Evolutionary conservation across 202 grass and related monocot species (phyloP), one percentile per base, ranked within the genome.

Genomic region (Setaria italica): DNA sequence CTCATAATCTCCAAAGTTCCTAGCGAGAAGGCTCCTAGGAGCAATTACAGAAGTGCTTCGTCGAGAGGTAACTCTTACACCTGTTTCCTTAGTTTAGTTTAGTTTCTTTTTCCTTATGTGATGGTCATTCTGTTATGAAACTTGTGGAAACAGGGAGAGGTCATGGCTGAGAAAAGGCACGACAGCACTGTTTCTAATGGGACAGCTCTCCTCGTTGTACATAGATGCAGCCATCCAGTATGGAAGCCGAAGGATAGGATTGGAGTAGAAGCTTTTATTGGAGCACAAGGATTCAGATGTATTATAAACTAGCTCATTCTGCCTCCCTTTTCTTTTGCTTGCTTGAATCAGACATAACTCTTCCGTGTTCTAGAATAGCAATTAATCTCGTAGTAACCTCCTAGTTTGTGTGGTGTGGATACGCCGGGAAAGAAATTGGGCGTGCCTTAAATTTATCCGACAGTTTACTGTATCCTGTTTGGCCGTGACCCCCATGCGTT

Each of bases 1-100:
- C 90, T 99, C 72, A 80, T 92, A 54, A 70, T 93, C 78, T 85
- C 97, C 60, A 99, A 99, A 85, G 89, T 91, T 86, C 78, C 90
- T 45, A 85, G 70, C 25, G 94, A 99, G 25, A 99, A 94, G 64
- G 89, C 84, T 79, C 78, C 87, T 20, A 94, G 87, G 86, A 84
- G 82, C n/a, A 81, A 79, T 51, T 87, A 62, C 60, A 90, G 82
- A 88, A 85, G 89, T 91, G 64, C 80, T 67, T 33, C 90, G 47
- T 91, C 92, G 76, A 94, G 91, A 91, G 97, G 94, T 99, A 82
- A 74, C 13, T 60, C 16, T 74, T 62, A 50, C 42, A 29, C 1
- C 1, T 75, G 11, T 67, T 81, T 74, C 14, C 10, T 16, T 56
- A 72, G 32, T 77, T 67, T 81, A 19, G 56, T 47, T 39, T 68